Base-by-base conservation (phyloP, 352 stramenopile species). In the Globisporangium nunn region DNA sequence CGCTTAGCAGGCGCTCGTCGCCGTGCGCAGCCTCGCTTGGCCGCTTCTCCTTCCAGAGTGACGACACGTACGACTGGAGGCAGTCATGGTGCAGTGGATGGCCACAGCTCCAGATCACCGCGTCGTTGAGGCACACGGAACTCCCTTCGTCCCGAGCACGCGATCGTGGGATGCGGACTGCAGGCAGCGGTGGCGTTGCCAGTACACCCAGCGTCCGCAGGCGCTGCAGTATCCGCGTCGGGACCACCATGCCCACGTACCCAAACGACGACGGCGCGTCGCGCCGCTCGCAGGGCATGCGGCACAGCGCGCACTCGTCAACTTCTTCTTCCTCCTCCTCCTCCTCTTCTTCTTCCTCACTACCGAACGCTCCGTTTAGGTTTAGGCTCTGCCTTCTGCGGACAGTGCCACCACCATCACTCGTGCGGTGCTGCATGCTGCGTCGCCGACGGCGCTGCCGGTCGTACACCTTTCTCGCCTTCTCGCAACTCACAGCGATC, bases 81-180 rank as follows among this genome's bases (percentile, higher is more conserved):
- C 84, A 93, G 0, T 67, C 51, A 39, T 82, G 69, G 43, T 93
- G 84, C 39, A 93, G 77, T 14, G 70, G 55, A 33, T 93, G 84
- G 2, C 81, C 81, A 52, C 83, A 93, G 39, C 71, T 90, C 78
- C 78, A 88, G 8, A 90, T 63, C 3, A 81, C 62, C 2, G 65
- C 66, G 46, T 88, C 75, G 1, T 57, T 62, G 30, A 81, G 53
- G 37, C 43, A 17, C 12, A 57, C 6, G 12, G 39, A 11, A 6
- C 18, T 31, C 14, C 3, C 37, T 14, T 49, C 47, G 12, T 54
- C 55, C 11, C 49, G 45, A 18, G 55, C 41, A 4, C 52, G 49
- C 17, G 30, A 39, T 8, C 35, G 55, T 3, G 14, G 44, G 28
- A 47, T 7, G n/a, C 28, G 43, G 6, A 63, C 31, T 14, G 58